Conservation (phyloP, 306 rosid genomes). For the Heteromeles arbutifolia region DNA sequence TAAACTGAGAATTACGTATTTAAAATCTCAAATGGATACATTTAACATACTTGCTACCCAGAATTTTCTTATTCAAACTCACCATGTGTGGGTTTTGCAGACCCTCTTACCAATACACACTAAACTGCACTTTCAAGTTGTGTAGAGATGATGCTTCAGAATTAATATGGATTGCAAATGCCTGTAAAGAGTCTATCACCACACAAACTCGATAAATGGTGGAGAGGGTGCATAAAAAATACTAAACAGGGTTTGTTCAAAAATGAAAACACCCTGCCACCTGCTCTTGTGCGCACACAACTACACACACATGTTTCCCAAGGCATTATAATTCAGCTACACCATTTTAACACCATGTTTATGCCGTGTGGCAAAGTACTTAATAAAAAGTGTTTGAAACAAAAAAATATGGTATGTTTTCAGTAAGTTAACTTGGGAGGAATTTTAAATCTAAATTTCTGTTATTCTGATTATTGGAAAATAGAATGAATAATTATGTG, state of each 20-base stretch:
- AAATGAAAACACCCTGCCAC: neutral
- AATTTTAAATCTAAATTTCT: neutral
- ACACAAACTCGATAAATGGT: neutral
- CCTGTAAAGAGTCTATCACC: neutral
- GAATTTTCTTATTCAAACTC: neutral
- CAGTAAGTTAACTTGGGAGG: neutral
- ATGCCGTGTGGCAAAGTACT: neutral
- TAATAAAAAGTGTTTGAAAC: neutral
- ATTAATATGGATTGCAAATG: neutral
- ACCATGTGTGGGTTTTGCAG: neutral
- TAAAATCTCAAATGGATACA: neutral
- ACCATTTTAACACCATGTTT: neutral
- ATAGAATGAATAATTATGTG: neutral
- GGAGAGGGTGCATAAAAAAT: neutral
- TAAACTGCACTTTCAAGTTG: neutral
- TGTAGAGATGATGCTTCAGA: neutral
- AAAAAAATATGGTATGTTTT: neutral
- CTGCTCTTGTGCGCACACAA: neutral
- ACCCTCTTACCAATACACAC: constrained; percentile 3
- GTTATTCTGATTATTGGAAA: neutral
- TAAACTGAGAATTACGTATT: neutral
- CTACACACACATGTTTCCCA: neutral
- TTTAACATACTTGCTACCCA: constrained; percentile 3
- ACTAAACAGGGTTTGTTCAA: neutral
- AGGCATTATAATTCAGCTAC: neutral